Conservation (phyloP, 208 protist species). For the Strigomonas culicis region DNA sequence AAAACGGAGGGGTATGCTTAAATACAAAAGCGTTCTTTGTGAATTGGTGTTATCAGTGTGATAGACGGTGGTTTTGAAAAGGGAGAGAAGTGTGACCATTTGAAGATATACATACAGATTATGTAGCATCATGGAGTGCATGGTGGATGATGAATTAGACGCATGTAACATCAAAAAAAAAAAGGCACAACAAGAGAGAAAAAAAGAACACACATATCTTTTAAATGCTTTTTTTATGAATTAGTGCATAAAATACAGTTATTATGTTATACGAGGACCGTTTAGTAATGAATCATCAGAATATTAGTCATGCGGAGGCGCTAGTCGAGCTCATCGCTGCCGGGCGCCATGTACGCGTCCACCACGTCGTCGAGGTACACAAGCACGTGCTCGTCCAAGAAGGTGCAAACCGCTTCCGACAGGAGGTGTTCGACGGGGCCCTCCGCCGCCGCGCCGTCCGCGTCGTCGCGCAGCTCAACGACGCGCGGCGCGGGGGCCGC, state of each 20-base stretch:
- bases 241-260: neutral
- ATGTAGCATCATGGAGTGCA: no score
- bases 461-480: conserved; percentile 30
- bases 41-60: no score
- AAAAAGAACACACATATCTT: conserved; percentile 2
- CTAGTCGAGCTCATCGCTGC: conserved; percentile 51
- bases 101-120: no score
- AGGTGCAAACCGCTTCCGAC: conserved; percentile 21
- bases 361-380: conserved; percentile 78
- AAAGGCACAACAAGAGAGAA: conserved; percentile 13
- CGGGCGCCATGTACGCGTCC: conserved; percentile 72
- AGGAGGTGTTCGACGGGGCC: no score
- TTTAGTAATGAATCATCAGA: conserved; percentile 1
- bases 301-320: neutral
- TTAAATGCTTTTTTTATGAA: neutral
- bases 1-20: no score
- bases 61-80: no score
- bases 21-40: no score
- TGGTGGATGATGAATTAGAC: neutral
- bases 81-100: no score
- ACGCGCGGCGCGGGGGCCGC: conserved; percentile 14
- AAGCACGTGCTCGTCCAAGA: conserved; percentile 58
- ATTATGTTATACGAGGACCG: conserved; percentile 4
- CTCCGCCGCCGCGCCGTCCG: no score
- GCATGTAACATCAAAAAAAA: conserved; percentile 1